phyloP scores from a whole-genome alignment of 768 basidiomycete species.

The Panus rudis region DNA sequence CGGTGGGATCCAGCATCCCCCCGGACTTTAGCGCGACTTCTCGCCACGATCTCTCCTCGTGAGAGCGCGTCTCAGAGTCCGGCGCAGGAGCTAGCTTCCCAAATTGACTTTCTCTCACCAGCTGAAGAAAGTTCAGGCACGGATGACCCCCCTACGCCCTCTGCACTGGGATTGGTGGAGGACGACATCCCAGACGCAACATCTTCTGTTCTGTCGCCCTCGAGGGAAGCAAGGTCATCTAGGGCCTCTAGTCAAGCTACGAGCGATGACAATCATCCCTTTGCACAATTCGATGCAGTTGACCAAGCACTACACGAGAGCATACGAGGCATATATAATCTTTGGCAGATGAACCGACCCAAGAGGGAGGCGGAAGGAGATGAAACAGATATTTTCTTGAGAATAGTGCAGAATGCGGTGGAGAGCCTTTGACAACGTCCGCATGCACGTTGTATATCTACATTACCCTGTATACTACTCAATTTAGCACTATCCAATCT shows the following conservation, averaged over 20 bases:
- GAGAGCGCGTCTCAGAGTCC: constrained; percentile 13
- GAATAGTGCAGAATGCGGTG: constrained; percentile 23
- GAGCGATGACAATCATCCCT: constrained; percentile 5
- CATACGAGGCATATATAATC: constrained; percentile 47
- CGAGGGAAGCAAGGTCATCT: no score
- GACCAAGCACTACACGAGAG: constrained; percentile 43
- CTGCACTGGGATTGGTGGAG: constrained; percentile 8
- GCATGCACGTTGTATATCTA: no score
- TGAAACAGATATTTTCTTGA: constrained; percentile 25
- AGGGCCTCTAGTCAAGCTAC: no score
- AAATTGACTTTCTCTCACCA: constrained; percentile 8
- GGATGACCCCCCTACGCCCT: constrained; percentile 6
- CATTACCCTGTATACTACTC: no score
- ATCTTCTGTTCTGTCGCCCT: no score
- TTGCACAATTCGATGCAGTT: constrained; percentile 4
- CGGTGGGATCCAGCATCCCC: constrained; percentile 26
- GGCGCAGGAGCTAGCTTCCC: constrained; percentile 8
- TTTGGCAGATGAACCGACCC: constrained; percentile 44
- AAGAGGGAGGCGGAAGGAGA: constrained; percentile 10
- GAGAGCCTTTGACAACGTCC: no score
- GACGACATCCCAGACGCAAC: no score
- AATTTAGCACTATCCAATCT: no score
- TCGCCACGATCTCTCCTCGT: constrained; percentile 23
- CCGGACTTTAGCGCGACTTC: constrained; percentile 17
- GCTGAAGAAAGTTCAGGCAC: neutral